Conservation (phyloP, 2,329 filamentous ascomycete species). For the Tolypocladium ovalisporum region DNA sequence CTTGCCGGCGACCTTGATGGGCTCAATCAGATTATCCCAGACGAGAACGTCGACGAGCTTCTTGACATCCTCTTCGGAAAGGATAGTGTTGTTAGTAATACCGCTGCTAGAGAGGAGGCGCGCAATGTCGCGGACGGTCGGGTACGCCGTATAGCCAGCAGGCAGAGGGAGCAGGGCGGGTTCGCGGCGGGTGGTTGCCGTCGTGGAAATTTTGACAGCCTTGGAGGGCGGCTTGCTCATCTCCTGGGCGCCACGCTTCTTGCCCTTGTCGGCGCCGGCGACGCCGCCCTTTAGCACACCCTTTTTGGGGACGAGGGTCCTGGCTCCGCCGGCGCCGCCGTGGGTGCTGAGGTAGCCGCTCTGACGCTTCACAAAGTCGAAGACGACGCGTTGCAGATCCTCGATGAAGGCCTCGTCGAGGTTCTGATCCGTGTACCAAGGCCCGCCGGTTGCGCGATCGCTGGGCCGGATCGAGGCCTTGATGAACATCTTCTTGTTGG, state of each 20-base stretch:
- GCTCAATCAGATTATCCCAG: conserved; percentile 76
- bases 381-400: conserved; percentile 60
- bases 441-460: conserved; percentile 84
- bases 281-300: conserved; percentile 39
- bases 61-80: conserved; percentile 66
- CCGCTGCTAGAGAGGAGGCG: conserved; percentile 57
- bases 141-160: conserved; percentile 66
- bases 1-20: conserved; percentile 37
- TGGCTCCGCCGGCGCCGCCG: conserved; percentile 16
- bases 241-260: conserved; percentile 38
- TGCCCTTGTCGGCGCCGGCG: conserved; percentile 32
- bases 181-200: conserved; percentile 18
- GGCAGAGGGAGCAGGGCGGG: conserved; percentile 39
- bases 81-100: conserved; percentile 61
- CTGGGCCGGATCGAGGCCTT: conserved; percentile 73
- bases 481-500: conserved; percentile 93
- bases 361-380: conserved; percentile 58
- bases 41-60: conserved; percentile 81
- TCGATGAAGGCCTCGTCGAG: conserved; percentile 84
- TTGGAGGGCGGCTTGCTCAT: conserved; percentile 21
- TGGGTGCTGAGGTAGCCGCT: conserved; percentile 54
- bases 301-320: conserved; percentile 43
- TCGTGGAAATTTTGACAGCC: conserved; percentile 12
- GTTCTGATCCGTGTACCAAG: conserved; percentile 88
- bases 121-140: conserved; percentile 70